A percentile compares a stretch with the other conserved stretches of the same genome.
These are phyloP conservation scores for Quercus gilva DNA, from an alignment of 306 rosid species.

Conservation along the genomic window DNA sequence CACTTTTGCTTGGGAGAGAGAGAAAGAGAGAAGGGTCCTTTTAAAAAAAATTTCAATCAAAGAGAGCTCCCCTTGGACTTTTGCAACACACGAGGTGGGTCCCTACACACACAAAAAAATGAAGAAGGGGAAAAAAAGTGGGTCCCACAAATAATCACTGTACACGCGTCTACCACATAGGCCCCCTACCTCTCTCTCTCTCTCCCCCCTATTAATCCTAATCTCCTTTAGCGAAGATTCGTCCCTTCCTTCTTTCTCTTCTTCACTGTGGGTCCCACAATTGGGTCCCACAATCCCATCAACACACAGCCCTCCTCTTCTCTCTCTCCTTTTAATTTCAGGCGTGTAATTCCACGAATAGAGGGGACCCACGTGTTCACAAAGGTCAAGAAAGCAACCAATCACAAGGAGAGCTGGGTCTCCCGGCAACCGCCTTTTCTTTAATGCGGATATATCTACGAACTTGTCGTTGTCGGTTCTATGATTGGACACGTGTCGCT, in stretches of 20 bases:
- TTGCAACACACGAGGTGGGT: constrained; percentile 11
- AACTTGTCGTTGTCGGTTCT: constrained; percentile 60
- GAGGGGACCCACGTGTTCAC: constrained; percentile 57
- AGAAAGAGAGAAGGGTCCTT: background rate
- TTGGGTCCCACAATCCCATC: constrained; percentile 37
- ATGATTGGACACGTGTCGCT: constrained; percentile 49
- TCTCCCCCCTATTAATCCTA: background rate
- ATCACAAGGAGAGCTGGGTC: constrained; percentile 46
- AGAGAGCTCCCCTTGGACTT: constrained; percentile 17
- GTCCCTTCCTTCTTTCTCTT: background rate
- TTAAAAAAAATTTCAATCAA: background rate
- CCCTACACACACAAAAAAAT: constrained; percentile 1
- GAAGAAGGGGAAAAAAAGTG: too few relatives aligned
- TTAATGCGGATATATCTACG: constrained; percentile 63
- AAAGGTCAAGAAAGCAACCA: constrained; percentile 73
- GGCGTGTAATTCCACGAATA: constrained; percentile 54
- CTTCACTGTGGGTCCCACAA: too few relatives aligned
- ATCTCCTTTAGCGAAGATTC: constrained; percentile 50
- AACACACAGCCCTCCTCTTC: background rate
- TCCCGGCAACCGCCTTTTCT: constrained; percentile 51
- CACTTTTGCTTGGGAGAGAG: too few relatives aligned
- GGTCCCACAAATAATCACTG: constrained; percentile 21
- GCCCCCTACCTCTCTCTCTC: background rate
- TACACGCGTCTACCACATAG: constrained; percentile 56
- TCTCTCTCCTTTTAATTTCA: background rate